phyloP scores from a whole-genome alignment of 2,329 filamentous ascomycete species.

The Fusarium sterilihyphosum region DNA sequence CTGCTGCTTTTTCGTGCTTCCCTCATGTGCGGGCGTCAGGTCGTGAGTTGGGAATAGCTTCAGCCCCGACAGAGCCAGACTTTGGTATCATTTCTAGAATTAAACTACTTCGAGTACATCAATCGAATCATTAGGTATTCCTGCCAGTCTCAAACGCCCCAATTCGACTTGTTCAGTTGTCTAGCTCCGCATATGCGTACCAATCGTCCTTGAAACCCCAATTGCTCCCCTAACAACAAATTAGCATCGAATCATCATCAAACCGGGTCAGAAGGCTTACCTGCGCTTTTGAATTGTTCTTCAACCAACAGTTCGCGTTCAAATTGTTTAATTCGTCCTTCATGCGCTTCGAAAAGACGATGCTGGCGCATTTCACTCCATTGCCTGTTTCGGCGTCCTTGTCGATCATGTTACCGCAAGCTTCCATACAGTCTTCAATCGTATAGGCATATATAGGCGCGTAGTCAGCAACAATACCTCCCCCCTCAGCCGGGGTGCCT shows the following conservation, averaged over 20 bases:
- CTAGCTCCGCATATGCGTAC: conserved; percentile 20
- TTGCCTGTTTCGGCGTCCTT: not conserved
- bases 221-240: not conserved
- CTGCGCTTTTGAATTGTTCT: not conserved
- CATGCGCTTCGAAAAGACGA: conserved; percentile 22
- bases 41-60: not conserved
- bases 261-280: not conserved
- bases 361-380: conserved; percentile 6
- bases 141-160: no score
- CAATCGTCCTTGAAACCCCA: conserved; percentile 18
- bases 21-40: not conserved
- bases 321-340: not conserved
- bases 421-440: conserved; percentile 26
- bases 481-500: not conserved
- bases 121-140: not conserved
- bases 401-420: conserved; percentile 19
- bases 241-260: not conserved
- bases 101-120: not conserved
- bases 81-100: conserved; percentile 3
- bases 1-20: not conserved
- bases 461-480: conserved; percentile 11
- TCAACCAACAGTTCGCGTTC: conserved; percentile 27
- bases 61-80: not conserved
- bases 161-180: not conserved
- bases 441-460: conserved; percentile 10